Evolutionary conservation across 2,329 filamentous ascomycete genomes (phyloP), one percentile per base, ranked within the genome.

Genomic region (Colletotrichum zoysiae): DNA sequence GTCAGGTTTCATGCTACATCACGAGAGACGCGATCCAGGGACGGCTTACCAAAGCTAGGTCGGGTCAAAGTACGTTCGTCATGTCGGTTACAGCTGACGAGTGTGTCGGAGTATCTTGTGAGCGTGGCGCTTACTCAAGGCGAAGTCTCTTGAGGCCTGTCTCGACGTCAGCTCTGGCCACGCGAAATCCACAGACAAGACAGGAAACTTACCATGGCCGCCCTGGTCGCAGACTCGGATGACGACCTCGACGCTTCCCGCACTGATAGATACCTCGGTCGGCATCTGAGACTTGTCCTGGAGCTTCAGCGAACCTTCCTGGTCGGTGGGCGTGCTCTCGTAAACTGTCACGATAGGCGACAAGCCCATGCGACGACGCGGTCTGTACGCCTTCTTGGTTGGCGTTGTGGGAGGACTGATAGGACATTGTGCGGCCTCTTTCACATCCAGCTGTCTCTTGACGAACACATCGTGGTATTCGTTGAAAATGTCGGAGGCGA

Each of bases 331-430:
- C 20, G 5, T 11, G 26, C 16, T 53, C 8, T 61, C 38, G 26
- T 20, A 51, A 1, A 71, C 3, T 0, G 68, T 71, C 2, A 20
- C 0, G 42, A 71, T 67, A 3, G 40, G 50, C 4, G 68, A 62
- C 1, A 71, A 0, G 3, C 1, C 30, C 14, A 67, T 44, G 0
- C 12, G 50, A 2, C 62, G 62, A 18, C 67, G 53, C 3, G 66
- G 44, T 12, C 12, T 65, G 14, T 30, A 48, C 0, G 16, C 3
- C 3, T 11, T 50, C 55, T 71, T 71, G 9, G 33, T 35, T 0
- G 69, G 69, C 0, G 69, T 71, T 1, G 33, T 14, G 2, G 69
- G 69, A 1, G 69, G 69, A 0, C 38, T 60, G 20, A 26, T 8
- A 9, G 33, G 58, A n/a, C 2, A 6, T 8, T 50, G 18, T 3